Evolutionary conservation across 148 eudicot species (phyloP), one percentile per base, ranked within the genome.

Genomic region (Diospyros kaki): DNA sequence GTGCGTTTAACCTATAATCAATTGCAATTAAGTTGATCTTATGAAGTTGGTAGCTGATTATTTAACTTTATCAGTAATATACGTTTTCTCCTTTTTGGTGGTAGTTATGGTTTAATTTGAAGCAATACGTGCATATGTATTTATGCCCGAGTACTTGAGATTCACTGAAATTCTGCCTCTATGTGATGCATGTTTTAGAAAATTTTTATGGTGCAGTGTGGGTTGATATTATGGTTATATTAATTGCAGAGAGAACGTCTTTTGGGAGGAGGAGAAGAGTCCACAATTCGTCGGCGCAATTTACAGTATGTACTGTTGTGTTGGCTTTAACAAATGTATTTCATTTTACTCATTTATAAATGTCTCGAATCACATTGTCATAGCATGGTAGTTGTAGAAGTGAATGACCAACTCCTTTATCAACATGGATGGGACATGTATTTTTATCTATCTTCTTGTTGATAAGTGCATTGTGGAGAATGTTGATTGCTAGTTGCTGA

Each of bases 241-340:
- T 78, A 14, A 81, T 80, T 84, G 77, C 73, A 94, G 98, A 89
- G 98, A 75, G 93, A 92, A 77, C 89, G 90, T 61, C 95, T 94
- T 75, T 84, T 94, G 60, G 98, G 98, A 78, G 96, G 97, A 68
- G 98, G 98, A 78, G 91, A 81, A 71, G 93, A 94, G 87, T 92
- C 98, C 62, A 94, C 98, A 51, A 72, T 73, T 69, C 93, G 93
- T 69, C 84, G 97, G 75, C 97, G 96, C 64, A 92, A 92, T 83
- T 81, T 94, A 66, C 96, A 94, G 97, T 94, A 90, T 77, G 98
- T 81, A 41, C 75, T 58, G 1, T 43, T 50, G n/a, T 42, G 5
- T 58, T 75, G 54, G 41, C 46, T 48, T 60, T 11, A 42, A 12
- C 1, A 44, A 28, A 18, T 45, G 6, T 63, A 13, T 5, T 11